Evolutionary conservation across 2,329 filamentous ascomycete genomes (phyloP).

Genomic region (Pezicula neosporulosa): DNA sequence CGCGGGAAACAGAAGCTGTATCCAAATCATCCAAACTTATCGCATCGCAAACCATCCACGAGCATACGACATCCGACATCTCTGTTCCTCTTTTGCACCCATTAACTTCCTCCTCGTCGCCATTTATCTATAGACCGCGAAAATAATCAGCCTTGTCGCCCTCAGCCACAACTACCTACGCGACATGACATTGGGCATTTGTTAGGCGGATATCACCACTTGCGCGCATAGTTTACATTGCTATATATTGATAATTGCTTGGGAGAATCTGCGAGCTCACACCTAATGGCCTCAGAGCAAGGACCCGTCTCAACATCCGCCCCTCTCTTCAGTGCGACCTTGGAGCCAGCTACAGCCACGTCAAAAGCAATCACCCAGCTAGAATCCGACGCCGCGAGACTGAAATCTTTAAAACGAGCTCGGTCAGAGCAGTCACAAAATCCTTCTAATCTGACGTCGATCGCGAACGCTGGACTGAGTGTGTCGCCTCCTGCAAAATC

Average conservation of each 20-base stretch:
- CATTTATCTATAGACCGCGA: not conserved
- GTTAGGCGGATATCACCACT: not conserved
- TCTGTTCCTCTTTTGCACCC: not conserved
- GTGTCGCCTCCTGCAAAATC: constrained; percentile 28
- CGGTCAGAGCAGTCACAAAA: constrained; percentile 21
- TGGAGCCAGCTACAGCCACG: constrained; percentile 15
- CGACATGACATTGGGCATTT: not conserved
- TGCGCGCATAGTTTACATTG: not conserved
- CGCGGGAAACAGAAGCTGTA: not conserved
- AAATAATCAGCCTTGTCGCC: not conserved
- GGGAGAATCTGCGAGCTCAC: constrained; percentile 1
- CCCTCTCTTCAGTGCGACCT: constrained; percentile 18
- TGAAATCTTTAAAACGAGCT: constrained; percentile 26
- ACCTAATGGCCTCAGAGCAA: constrained; percentile 28
- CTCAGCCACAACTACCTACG: not conserved
- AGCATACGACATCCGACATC: not conserved
- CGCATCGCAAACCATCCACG: not conserved
- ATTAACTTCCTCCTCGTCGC: not conserved
- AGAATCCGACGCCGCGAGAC: constrained; percentile 16
- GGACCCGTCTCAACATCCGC: constrained; percentile 16
- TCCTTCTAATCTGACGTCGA: constrained; percentile 17
- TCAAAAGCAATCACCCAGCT: constrained; percentile 7
- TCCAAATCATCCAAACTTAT: not conserved
- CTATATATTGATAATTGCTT: not conserved
- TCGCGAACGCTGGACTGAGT: constrained; percentile 22